Conservation (phyloP, 495 filamentous ascomycete species). For the Tuber umbilicatum region DNA sequence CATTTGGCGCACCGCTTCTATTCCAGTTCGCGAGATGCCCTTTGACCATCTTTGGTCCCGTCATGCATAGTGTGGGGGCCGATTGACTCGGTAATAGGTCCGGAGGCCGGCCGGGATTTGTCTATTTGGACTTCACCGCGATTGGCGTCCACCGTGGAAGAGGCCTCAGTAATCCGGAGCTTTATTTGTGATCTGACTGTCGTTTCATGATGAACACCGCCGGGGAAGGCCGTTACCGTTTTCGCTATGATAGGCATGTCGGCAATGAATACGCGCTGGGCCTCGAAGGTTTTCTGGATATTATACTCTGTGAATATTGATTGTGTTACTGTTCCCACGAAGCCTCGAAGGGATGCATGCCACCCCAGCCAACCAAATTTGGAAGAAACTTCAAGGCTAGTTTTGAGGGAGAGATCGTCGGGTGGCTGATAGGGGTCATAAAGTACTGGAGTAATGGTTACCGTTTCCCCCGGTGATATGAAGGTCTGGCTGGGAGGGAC, state of each 20-base stretch:
- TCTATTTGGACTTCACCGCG: background rate
- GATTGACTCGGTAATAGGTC: background rate
- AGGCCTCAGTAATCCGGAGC: conserved; percentile 3
- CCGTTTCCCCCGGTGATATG: conserved; percentile 14
- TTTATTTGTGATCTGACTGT: conserved; percentile 18
- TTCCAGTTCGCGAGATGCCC: background rate
- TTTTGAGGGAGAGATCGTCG: conserved; percentile 10
- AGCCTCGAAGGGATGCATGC: background rate
- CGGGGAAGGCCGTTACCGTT: conserved; percentile 16
- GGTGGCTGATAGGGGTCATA: conserved; percentile 26
- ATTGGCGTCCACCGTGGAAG: background rate
- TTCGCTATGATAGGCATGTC: conserved; percentile 8
- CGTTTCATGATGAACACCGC: conserved; percentile 17
- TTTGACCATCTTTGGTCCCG: background rate
- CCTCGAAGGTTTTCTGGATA: background rate
- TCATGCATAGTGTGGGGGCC: background rate
- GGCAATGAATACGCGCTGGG: too few species aligned
- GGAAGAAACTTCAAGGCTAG: conserved; percentile 3
- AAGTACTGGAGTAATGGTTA: conserved; percentile 18
- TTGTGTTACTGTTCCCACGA: background rate
- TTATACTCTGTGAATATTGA: too few species aligned
- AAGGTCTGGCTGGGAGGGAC: conserved; percentile 17
- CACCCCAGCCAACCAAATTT: background rate
- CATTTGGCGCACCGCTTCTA: background rate
- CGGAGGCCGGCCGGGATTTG: background rate